phyloP scores from a whole-genome alignment of 1,284 basidiomycete genomes.

The Leccinum griseonigrum region DNA sequence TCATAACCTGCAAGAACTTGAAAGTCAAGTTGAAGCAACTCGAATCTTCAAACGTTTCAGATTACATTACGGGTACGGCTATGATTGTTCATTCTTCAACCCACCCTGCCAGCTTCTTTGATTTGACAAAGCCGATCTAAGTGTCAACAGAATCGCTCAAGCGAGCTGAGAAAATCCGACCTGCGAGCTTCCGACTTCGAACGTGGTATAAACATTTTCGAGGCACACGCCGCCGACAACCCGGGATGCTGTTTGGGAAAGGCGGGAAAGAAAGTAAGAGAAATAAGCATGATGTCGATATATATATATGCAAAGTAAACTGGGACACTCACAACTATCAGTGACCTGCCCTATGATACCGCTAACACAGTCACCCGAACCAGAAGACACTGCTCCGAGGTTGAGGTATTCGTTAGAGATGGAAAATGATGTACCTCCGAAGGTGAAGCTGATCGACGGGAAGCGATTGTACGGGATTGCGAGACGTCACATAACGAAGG shows the following conservation, averaged over 20 bases:
- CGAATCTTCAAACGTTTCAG: too few relatives aligned
- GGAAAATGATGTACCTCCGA: conserved; percentile 33
- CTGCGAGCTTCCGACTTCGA: conserved; percentile 10
- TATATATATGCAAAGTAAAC: neutral
- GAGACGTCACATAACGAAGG: conserved; percentile 15
- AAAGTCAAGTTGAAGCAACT: too few relatives aligned
- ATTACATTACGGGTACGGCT: too few relatives aligned
- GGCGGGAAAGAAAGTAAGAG: neutral
- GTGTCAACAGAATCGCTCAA: neutral
- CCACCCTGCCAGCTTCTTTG: too few relatives aligned
- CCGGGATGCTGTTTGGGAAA: conserved; percentile 12
- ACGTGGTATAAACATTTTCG: conserved; percentile 18
- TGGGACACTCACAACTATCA: conserved; percentile 3
- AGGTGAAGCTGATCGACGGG: conserved; percentile 39
- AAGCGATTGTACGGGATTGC: conserved; percentile 41
- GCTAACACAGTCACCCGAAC: conserved; percentile 35
- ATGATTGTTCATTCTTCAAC: too few relatives aligned
- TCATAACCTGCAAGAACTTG: too few relatives aligned
- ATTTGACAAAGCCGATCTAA: too few relatives aligned
- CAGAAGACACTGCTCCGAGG: conserved; percentile 28
- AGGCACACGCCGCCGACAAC: conserved; percentile 16
- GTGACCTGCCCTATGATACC: conserved; percentile 9
- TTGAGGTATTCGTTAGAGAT: conserved; percentile 25
- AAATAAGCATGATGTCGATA: neutral
- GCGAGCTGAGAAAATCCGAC: conserved; percentile 24